A percentile compares a stretch with the other conserved stretches of the same genome.
phyloP scores from a whole-genome alignment of 2,329 filamentous ascomycete genomes.

The Diaporthe caulivora region DNA sequence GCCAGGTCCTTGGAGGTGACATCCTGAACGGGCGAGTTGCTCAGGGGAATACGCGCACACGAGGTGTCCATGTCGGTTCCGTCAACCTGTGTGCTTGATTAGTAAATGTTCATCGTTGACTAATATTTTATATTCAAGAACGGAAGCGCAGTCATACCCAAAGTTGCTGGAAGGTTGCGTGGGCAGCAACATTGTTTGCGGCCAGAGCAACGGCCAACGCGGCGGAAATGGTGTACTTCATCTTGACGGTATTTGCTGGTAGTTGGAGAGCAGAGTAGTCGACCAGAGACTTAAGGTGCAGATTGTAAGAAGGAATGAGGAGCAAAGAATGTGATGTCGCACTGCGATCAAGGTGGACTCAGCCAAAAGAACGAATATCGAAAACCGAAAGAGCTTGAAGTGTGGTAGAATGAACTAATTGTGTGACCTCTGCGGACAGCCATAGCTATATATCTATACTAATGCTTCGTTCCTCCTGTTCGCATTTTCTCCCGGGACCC shows the following conservation, averaged over 20 bases:
- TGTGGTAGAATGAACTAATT: not conserved
- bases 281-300: slow-evolving; percentile 21
- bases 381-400: slow-evolving; percentile 23
- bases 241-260: slow-evolving; percentile 2
- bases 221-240: slow-evolving; percentile 18
- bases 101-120: not conserved
- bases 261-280: slow-evolving; percentile 4
- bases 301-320: slow-evolving; percentile 7
- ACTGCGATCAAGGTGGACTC: slow-evolving; percentile 28
- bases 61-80: slow-evolving; percentile 55
- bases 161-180: slow-evolving; percentile 65
- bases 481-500: not conserved
- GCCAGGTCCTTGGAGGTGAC: slow-evolving; percentile 56
- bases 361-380: slow-evolving; percentile 29
- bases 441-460: slow-evolving; percentile 9
- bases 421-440: not conserved
- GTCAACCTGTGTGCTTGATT: slow-evolving; percentile 47
- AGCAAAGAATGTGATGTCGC: slow-evolving; percentile 30
- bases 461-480: not conserved
- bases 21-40: slow-evolving; percentile 64
- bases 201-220: slow-evolving; percentile 18
- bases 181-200: slow-evolving; percentile 51
- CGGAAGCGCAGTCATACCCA: slow-evolving; percentile 47
- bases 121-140: not conserved
- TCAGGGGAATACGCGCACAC: slow-evolving; percentile 62